These are phyloP conservation scores for Phytophthora uliginosa DNA, from an alignment of 352 stramenopile species.

Conservation along the genomic window DNA sequence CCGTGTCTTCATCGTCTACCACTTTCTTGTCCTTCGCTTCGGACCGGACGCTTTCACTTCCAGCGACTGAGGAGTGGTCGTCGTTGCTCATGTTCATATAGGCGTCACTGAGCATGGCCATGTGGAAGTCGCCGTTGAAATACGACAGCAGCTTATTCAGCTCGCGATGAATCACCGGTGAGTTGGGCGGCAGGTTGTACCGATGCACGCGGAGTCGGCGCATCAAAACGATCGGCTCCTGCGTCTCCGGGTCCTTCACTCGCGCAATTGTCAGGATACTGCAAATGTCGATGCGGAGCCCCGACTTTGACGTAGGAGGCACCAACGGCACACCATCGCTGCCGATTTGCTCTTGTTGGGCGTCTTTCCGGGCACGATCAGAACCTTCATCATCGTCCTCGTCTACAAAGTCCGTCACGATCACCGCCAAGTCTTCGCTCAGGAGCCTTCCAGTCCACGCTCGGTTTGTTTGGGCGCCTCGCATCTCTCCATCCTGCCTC, in stretches of 20 bases:
- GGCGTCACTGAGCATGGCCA: constrained; percentile 56
- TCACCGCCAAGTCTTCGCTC: constrained; percentile 49
- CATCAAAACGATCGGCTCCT: constrained; percentile 44
- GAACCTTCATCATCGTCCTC: constrained; percentile 47
- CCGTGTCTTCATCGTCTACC: constrained; percentile 7
- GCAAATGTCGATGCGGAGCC: constrained; percentile 46
- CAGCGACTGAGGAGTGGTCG: constrained; percentile 20
- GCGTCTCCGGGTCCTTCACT: constrained; percentile 29
- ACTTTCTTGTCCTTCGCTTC: constrained; percentile 21
- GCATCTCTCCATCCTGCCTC: constrained; percentile 54
- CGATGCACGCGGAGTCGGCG: constrained; percentile 50
- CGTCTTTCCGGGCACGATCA: constrained; percentile 22
- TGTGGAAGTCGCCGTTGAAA: constrained; percentile 60
- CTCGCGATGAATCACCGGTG: constrained; percentile 46
- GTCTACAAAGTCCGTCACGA: constrained; percentile 58
- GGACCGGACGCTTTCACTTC: constrained; percentile 25
- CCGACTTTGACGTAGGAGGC: constrained; percentile 12
- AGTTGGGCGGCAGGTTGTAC: constrained; percentile 60
- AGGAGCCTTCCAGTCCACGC: constrained; percentile 50
- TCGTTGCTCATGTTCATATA: constrained; percentile 33
- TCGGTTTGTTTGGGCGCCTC: constrained; percentile 42
- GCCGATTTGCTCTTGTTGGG: constrained; percentile 20
- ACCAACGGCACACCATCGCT: constrained; percentile 29
- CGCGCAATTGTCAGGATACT: constrained; percentile 37
- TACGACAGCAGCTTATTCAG: constrained; percentile 48